Percentiles rank a stretch among this genome's conserved stretches.
phyloP scores from a whole-genome alignment of 306 rosid species.

The Prunus salicina region DNA sequence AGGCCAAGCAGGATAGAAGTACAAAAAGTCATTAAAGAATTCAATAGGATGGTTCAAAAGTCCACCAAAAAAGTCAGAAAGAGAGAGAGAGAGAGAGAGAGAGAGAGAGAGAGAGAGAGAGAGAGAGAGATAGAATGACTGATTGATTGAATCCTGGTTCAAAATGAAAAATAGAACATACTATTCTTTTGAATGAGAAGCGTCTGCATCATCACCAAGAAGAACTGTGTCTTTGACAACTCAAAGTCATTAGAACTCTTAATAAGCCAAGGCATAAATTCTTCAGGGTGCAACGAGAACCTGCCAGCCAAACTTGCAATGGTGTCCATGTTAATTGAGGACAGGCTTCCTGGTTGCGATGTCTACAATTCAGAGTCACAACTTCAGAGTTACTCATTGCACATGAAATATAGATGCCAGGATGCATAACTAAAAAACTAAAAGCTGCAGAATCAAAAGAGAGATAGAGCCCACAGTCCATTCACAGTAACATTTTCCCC shows the following conservation, averaged over 20 bases:
- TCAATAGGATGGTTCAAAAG: not conserved
- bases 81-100: too few species aligned
- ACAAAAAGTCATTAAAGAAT: not conserved
- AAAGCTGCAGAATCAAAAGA: constrained; percentile 5
- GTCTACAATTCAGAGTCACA: constrained; percentile 40
- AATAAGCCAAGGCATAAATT: constrained; percentile 54
- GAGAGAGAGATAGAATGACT: not conserved
- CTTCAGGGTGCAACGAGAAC: constrained; percentile 48
- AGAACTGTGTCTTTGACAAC: constrained; percentile 61
- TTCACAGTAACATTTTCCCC: not conserved
- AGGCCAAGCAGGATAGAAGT: not conserved
- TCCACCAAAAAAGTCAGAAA: not conserved
- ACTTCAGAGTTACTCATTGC: not conserved
- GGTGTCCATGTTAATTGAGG: constrained; percentile 58
- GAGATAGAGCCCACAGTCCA: not conserved
- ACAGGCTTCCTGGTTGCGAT: constrained; percentile 35
- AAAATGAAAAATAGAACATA: constrained; percentile 24
- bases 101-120: too few species aligned
- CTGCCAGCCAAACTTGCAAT: constrained; percentile 60
- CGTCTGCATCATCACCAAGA: constrained; percentile 64
- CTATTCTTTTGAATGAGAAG: constrained; percentile 39
- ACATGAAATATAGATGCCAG: not conserved
- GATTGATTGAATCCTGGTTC: not conserved
- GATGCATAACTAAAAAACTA: not conserved
- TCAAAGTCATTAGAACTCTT: constrained; percentile 49